Percentiles rank a stretch among this genome's conserved stretches.
Evolutionary conservation across 106 monocot species (phyloP).

Genomic region (Allium sativum): DNA sequence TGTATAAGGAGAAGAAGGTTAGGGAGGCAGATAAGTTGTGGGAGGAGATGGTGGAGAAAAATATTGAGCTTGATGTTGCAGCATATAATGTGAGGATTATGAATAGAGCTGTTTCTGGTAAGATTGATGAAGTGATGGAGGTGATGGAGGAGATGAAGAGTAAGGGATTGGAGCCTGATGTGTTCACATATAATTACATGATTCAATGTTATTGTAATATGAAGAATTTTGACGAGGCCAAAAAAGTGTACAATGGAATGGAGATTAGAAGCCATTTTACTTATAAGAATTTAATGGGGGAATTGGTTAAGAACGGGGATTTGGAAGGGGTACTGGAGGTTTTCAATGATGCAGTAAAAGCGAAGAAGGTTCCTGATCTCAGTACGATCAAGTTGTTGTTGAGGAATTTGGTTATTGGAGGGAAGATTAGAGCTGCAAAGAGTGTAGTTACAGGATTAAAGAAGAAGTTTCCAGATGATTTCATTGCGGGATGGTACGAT

Average conservation of each 20-base stretch:
- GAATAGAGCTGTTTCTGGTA: constrained; percentile 21
- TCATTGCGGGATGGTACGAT: constrained; percentile 27
- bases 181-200: constrained; percentile 37
- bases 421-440: constrained; percentile 33
- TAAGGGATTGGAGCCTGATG: constrained; percentile 36
- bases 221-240: constrained; percentile 33
- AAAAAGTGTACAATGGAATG: constrained; percentile 34
- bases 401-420: constrained; percentile 34
- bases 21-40: constrained; percentile 42
- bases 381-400: constrained; percentile 31
- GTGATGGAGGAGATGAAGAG: constrained; percentile 38
- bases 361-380: constrained; percentile 41
- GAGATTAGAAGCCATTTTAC: constrained; percentile 28
- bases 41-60: constrained; percentile 41
- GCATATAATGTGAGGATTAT: constrained; percentile 43
- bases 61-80: constrained; percentile 14
- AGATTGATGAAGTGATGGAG: constrained; percentile 17
- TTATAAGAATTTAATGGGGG: constrained; percentile 22
- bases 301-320: constrained; percentile 36
- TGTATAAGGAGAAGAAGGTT: constrained; percentile 31
- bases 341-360: constrained; percentile 32
- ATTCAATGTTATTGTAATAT: constrained; percentile 39
- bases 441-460: constrained; percentile 29
- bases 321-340: constrained; percentile 30
- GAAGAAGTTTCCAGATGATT: constrained; percentile 32